Evolutionary conservation across 192 early-diverging fungal species (phyloP).

Genomic region (Coemansia nantahalensis): DNA sequence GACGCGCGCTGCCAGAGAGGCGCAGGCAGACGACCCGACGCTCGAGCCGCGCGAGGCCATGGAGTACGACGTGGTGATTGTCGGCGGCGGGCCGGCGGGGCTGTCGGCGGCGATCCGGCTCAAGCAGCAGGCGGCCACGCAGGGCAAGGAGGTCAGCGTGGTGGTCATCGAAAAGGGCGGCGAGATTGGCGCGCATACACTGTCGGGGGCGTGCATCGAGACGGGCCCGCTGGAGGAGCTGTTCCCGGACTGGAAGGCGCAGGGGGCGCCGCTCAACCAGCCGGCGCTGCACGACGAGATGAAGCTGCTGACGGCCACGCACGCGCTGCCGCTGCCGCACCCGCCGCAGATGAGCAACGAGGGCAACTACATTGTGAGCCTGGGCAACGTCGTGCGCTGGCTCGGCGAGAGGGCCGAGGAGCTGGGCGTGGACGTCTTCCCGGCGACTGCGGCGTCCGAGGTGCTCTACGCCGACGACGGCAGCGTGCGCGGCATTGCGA

Average conservation of each 20-base stretch:
- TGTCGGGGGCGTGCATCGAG: slow-evolving; percentile 95
- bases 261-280: slow-evolving; percentile 87
- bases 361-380: slow-evolving; percentile 96
- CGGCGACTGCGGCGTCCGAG: slow-evolving; percentile 88
- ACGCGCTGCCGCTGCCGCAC: slow-evolving; percentile 81
- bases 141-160: slow-evolving; percentile 81
- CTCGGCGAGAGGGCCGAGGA: slow-evolving; percentile 96
- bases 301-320: slow-evolving; percentile 74
- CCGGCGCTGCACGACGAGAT: slow-evolving; percentile 84
- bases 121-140: slow-evolving; percentile 84
- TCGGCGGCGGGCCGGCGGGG: slow-evolving; percentile 94
- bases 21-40: slow-evolving; percentile 52
- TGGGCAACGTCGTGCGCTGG: slow-evolving; percentile 94
- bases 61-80: slow-evolving; percentile 94
- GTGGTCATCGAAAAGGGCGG: slow-evolving; percentile 92
- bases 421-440: slow-evolving; percentile 91
- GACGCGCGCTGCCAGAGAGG: slow-evolving; percentile 8
- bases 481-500: slow-evolving; percentile 87
- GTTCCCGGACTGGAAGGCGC: slow-evolving; percentile 97
- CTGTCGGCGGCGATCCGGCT: slow-evolving; percentile 93
- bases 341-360: slow-evolving; percentile 95
- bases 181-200: slow-evolving; percentile 92
- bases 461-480: slow-evolving; percentile 92
- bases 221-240: slow-evolving; percentile 89
- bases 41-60: slow-evolving; percentile 68